Conservation (phyloP, 441 rosid species). For the Francoa sonchifolia region DNA sequence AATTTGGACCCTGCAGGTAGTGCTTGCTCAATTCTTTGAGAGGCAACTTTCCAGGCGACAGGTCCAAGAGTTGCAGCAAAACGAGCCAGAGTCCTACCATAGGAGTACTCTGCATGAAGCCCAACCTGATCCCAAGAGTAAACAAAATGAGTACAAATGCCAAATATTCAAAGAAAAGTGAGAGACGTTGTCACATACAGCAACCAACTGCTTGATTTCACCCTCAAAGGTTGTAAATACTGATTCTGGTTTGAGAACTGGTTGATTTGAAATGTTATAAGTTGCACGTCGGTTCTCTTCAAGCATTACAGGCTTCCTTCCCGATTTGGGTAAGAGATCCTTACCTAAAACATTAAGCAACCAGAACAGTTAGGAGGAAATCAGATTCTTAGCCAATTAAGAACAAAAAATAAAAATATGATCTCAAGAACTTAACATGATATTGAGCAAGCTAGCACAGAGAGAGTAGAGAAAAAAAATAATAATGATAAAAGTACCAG, state of each 20-base stretch:
- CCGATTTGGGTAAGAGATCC: conserved; percentile 41
- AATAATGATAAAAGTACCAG: conserved; percentile 27
- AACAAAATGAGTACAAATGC: conserved; percentile 2
- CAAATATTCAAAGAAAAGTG: background rate
- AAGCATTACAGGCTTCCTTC: conserved; percentile 33
- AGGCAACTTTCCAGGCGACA: conserved; percentile 70
- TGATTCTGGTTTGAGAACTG: conserved; percentile 41
- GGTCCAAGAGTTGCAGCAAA: conserved; percentile 91
- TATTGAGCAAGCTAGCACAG: background rate
- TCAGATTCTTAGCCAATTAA: background rate
- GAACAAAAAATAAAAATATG: background rate
- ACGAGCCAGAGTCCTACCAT: conserved; percentile 91
- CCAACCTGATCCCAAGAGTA: conserved; percentile 51
- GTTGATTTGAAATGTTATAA: conserved; percentile 42
- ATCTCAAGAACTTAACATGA: background rate
- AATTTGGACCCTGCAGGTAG: conserved; percentile 72
- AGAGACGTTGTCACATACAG: conserved; percentile 38
- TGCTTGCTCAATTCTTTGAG: conserved; percentile 66
- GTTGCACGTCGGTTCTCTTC: conserved; percentile 76
- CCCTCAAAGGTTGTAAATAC: conserved; percentile 75
- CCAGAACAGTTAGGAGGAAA: conserved; percentile 1
- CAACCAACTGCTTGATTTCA: conserved; percentile 78
- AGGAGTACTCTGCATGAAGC: conserved; percentile 73
- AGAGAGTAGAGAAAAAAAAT: background rate
- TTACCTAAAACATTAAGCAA: conserved; percentile 32